phyloP scores from a whole-genome alignment of 176 grass and related monocot genomes.

The Carex kokanica region DNA sequence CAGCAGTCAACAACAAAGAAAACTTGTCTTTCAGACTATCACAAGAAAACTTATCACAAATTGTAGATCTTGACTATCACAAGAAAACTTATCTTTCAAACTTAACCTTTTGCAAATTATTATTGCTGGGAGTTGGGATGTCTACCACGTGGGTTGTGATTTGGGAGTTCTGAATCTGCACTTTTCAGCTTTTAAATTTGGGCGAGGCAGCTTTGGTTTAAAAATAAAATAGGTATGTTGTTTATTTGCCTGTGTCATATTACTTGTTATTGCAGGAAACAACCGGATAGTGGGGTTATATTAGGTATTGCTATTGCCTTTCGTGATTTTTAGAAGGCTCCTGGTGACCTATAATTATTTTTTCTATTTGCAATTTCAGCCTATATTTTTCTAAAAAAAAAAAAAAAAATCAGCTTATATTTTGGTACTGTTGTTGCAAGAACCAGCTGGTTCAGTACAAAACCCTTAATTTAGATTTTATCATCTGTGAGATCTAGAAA shows the following conservation, averaged over 20 bases:
- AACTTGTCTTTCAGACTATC: neutral
- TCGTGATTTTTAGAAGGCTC: neutral
- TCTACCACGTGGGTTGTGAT: slow-evolving; percentile 3
- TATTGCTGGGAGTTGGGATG: neutral
- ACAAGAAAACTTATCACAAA: neutral
- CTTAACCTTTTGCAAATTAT: neutral
- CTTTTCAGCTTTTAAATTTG: slow-evolving; percentile 7
- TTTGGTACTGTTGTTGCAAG: neutral
- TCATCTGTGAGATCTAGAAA: neutral
- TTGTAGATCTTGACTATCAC: neutral
- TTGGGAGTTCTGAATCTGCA: neutral
- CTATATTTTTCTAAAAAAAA: neutral
- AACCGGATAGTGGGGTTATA: slow-evolving; percentile 6
- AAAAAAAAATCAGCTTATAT: slow-evolving; percentile 4
- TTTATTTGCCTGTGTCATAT: slow-evolving; percentile 9
- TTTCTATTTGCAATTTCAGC: slow-evolving; percentile 5
- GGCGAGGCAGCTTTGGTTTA: slow-evolving; percentile 10
- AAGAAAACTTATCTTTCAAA: neutral
- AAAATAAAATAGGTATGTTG: neutral
- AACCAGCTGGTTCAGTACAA: neutral
- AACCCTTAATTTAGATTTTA: neutral
- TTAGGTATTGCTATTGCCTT: neutral
- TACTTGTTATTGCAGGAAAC: neutral
- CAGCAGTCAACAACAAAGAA: neutral
- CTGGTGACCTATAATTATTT: neutral